Evolutionary conservation across 306 rosid genomes (phyloP).

Genomic region (Prunus salicina): DNA sequence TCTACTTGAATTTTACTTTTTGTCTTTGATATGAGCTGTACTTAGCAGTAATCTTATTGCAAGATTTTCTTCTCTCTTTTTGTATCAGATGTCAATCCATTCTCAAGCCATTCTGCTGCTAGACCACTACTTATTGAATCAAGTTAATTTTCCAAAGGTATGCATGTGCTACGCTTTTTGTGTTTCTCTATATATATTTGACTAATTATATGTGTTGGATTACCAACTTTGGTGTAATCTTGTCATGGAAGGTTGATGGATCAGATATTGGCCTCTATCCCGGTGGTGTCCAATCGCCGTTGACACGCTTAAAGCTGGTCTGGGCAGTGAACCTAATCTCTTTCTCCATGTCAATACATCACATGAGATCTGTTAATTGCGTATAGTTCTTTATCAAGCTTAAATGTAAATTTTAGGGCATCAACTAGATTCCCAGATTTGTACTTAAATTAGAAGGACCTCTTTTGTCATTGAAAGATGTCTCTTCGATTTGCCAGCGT

Average conservation of each 20-base stretch:
- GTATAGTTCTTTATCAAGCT: constrained; percentile 28
- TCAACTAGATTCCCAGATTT: constrained; percentile 22
- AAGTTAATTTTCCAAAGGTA: constrained; percentile 44
- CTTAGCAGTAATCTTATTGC: constrained; percentile 14
- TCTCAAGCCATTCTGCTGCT: constrained; percentile 46
- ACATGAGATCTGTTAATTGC: constrained; percentile 19
- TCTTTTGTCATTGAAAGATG: background rate
- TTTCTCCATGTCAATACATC: constrained; percentile 18
- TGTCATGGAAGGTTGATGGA: constrained; percentile 36
- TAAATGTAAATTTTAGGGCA: constrained; percentile 42
- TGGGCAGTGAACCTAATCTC: constrained; percentile 13
- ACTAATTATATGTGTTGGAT: background rate
- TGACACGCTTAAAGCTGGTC: constrained; percentile 27
- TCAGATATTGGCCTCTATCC: constrained; percentile 16
- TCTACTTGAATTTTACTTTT: background rate
- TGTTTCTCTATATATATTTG: background rate
- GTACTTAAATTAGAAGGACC: constrained; percentile 3
- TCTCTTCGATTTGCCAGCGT: background rate
- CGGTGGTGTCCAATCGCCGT: constrained; percentile 22
- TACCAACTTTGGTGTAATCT: constrained; percentile 12
- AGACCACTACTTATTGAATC: constrained; percentile 52
- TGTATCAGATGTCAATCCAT: constrained; percentile 58
- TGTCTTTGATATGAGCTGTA: constrained; percentile 1
- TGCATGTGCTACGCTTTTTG: constrained; percentile 15
- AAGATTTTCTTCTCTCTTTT: constrained; percentile 3